Conservation (phyloP, 495 filamentous ascomycete genomes). For the Penicillium pancosmium region DNA sequence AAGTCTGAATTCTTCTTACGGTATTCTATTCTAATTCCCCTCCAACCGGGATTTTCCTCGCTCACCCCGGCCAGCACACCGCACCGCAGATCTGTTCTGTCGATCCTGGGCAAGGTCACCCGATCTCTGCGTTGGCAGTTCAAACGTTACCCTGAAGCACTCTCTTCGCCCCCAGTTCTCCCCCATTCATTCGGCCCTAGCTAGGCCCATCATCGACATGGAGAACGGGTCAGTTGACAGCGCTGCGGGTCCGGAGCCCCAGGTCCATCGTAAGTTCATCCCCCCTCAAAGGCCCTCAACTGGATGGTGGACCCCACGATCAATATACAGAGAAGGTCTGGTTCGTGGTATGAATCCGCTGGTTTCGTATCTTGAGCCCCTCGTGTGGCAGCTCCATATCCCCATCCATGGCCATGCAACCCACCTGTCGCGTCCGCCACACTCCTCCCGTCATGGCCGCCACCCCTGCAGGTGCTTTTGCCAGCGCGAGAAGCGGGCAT, state of each 20-base stretch:
- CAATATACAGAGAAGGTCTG: conserved; percentile 7
- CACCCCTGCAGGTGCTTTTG: conserved; percentile 15
- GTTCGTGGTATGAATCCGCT: conserved; percentile 11
- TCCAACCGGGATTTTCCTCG: conserved; percentile 16
- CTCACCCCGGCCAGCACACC: conserved; percentile 22
- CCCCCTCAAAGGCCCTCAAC: conserved; percentile 2
- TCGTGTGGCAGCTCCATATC: background rate
- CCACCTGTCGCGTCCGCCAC: conserved; percentile 16
- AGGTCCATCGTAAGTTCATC: conserved; percentile 24
- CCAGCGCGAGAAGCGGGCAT: background rate
- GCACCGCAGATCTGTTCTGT: conserved; percentile 33
- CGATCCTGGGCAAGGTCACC: conserved; percentile 42
- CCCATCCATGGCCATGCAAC: conserved; percentile 4
- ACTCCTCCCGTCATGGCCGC: conserved; percentile 9
- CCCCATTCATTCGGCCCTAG: conserved; percentile 13
- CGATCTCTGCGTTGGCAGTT: conserved; percentile 47
- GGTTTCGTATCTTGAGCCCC: conserved; percentile 1
- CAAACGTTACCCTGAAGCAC: conserved; percentile 25
- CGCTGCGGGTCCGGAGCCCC: conserved; percentile 27
- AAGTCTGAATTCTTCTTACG: background rate
- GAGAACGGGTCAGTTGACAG: conserved; percentile 29
- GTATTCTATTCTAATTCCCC: conserved; percentile 6
- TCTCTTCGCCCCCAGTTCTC: conserved; percentile 7
- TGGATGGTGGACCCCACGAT: conserved; percentile 5
- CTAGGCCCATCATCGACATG: conserved; percentile 20